phyloP scores from a whole-genome alignment of 371 early-diverging fungal species.

The Mortierella sp. region DNA sequence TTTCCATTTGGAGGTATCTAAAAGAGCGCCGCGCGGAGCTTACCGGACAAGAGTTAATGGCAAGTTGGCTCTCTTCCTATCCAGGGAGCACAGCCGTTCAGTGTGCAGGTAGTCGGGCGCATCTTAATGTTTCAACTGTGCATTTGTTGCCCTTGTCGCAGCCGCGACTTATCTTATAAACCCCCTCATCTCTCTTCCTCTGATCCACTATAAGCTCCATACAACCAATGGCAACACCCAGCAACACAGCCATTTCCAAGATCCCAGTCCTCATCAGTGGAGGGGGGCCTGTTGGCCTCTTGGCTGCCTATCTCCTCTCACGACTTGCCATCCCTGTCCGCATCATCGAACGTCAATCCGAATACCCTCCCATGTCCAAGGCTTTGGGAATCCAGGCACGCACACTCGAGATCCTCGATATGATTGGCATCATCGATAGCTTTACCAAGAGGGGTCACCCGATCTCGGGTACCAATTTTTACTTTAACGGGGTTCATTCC shows the following conservation, averaged over 20 bases:
- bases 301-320: conserved; percentile 4
- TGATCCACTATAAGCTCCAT: no score
- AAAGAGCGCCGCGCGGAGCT: no score
- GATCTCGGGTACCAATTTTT: not conserved
- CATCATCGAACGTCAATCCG: not conserved
- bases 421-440: not conserved
- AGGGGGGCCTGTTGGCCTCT: conserved; percentile 16
- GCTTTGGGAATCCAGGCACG: conserved; percentile 4
- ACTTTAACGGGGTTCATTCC: not conserved
- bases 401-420: conserved; percentile 7
- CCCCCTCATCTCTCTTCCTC: no score
- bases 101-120: no score
- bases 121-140: no score
- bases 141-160: no score
- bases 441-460: conserved; percentile 1
- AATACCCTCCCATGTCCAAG: not conserved
- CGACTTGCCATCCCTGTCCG: not conserved
- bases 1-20: no score
- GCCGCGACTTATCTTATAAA: no score
- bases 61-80: no score
- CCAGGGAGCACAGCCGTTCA: no score
- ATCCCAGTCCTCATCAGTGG: conserved; percentile 18
- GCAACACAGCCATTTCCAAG: not conserved
- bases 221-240: not conserved
- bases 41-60: no score